These are phyloP conservation scores for Tephrocybe sp. DNA, from an alignment of 768 basidiomycete genomes.

Conservation along the genomic window DNA sequence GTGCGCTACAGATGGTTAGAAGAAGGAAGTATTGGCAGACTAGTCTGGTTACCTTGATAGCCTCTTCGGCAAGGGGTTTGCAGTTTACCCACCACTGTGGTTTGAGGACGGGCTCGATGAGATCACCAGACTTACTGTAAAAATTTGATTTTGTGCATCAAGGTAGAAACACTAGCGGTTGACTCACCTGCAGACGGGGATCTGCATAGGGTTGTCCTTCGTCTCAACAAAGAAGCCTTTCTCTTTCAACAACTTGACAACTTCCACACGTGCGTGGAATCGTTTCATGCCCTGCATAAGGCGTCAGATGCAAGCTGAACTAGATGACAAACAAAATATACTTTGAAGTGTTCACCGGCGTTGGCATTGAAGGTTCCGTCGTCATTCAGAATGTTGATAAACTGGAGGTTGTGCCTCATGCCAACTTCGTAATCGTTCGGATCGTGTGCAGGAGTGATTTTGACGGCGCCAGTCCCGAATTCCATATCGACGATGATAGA, in stretches of 20 bases:
- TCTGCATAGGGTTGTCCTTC: constrained; percentile 96
- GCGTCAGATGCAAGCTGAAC: neutral
- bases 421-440: constrained; percentile 97
- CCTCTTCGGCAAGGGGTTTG: constrained; percentile 86
- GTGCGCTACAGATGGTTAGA: constrained; percentile 61
- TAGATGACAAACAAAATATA: constrained; percentile 19
- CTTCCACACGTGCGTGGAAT: constrained; percentile 85
- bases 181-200: constrained; percentile 84
- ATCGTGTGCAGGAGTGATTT: constrained; percentile 98
- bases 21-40: neutral
- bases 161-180: neutral
- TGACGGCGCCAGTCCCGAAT: constrained; percentile 98
- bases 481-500: constrained; percentile 88
- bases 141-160: constrained; percentile 3
- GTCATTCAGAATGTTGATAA: constrained; percentile 94
- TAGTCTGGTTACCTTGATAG: constrained; percentile 58
- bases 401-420: constrained; percentile 78
- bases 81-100: constrained; percentile 99
- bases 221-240: constrained; percentile 83
- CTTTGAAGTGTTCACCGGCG: constrained; percentile 77
- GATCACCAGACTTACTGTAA: constrained; percentile 87
- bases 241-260: constrained; percentile 82
- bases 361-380: constrained; percentile 94
- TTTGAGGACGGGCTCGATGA: constrained; percentile 93
- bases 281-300: constrained; percentile 85